Base-by-base conservation (phyloP, 768 basidiomycete genomes). In the Lactarius quietus region DNA sequence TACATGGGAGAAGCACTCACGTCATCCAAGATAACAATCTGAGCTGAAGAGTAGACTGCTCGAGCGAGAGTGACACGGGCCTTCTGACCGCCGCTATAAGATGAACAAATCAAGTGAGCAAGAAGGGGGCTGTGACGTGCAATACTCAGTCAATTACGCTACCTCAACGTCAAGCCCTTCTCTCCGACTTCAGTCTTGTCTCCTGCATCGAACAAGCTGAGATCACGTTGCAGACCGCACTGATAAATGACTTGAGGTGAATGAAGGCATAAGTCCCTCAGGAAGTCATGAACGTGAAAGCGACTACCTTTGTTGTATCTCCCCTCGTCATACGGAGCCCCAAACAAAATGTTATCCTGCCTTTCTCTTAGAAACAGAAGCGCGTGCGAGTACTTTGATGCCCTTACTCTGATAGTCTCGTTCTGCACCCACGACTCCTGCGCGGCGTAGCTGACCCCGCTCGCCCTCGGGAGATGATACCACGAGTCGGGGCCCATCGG, bases 371-470 rank as follows among this genome's bases (percentile, higher is more conserved):
- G 26, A 18, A 29, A 12, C 43, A 45, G n/a, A 45, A 45, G n/a
- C 0, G 10, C 12, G 43, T 20, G 3, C 33, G 33, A 33, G 33
- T 33, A 6, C n/a, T 3, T 45, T 12, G 29, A 10, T 4, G 10
- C 4, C 62, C 76, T 54, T 52, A 85, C 87, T 72, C 77, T 79
- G 60, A 92, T 89, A 0, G 89, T 91, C 65, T 88, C 88, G 68
- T 91, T 93, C 73, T 87, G 84, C 3, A 93, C 86, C 91, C 91
- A 95, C 4, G 89, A 86, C 72, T 93, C 90, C 73, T 95, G 92
- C 3, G 88, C 87, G 6, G 88, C 88, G 72, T 90, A 93, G 3
- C 90, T 86, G 43, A 95, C 81, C 6, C 92, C 90, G 1, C 80
- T 80, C 3, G 76, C 77, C 2, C 90, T 78, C 29, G 92, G 91